Evolutionary conservation across 108 stramenopile species (phyloP).

Genomic region (Skeletonema grethae): DNA sequence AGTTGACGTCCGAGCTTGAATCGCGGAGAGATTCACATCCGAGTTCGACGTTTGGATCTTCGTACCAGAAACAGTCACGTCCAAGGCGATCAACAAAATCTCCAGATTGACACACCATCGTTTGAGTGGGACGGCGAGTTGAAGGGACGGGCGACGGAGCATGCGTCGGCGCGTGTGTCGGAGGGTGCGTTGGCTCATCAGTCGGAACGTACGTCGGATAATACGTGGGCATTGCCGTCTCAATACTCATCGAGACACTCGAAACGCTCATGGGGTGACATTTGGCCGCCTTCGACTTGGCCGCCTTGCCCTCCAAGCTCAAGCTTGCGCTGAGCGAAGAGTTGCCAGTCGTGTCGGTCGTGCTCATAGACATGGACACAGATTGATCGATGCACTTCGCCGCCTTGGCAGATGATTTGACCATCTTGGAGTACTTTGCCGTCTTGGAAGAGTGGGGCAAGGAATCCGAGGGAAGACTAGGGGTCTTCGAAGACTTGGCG

Average conservation of each 20-base stretch:
- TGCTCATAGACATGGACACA: background rate
- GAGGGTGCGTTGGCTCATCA: too few species aligned
- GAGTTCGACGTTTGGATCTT: background rate
- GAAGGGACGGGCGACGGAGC: too few species aligned
- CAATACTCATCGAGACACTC: conserved; percentile 4
- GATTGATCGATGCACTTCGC: too few species aligned
- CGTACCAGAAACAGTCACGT: background rate
- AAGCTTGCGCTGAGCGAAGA: too few species aligned
- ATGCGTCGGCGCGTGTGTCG: too few species aligned
- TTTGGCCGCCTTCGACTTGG: background rate
- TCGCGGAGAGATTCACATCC: conserved; percentile 1
- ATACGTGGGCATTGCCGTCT: background rate
- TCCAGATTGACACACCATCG: background rate
- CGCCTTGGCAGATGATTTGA: background rate
- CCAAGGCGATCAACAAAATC: background rate
- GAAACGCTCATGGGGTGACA: background rate
- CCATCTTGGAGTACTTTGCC: background rate
- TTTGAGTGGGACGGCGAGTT: background rate
- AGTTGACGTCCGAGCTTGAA: background rate
- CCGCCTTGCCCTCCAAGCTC: background rate
- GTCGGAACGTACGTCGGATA: background rate
- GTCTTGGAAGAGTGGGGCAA: background rate
- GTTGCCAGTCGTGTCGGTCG: background rate
- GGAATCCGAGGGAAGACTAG: background rate
- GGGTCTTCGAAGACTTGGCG: background rate